Evolutionary conservation across 108 stramenopile species (phyloP).

Genomic region (Ochromonas danica): DNA sequence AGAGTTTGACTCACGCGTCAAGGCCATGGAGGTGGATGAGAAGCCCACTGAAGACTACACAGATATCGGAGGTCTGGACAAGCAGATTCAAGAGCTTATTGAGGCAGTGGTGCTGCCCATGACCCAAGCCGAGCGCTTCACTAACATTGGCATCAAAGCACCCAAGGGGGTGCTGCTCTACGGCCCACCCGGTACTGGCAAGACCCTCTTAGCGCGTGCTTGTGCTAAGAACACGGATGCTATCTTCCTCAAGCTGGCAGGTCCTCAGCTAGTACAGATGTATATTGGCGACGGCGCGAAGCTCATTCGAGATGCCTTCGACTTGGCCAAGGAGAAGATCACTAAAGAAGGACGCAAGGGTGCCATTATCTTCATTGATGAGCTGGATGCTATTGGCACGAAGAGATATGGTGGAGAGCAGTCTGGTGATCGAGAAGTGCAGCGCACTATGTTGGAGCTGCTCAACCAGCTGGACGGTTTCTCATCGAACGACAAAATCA

Average conservation of each 20-base stretch:
- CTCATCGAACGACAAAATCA: constrained; percentile 93
- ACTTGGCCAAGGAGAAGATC: constrained; percentile 90
- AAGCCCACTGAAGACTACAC: constrained; percentile 88
- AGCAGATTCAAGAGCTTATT: constrained; percentile 98
- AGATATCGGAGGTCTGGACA: constrained; percentile 94
- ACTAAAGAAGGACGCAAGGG: constrained; percentile 63
- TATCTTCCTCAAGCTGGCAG: constrained; percentile 96
- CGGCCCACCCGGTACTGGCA: constrained; percentile 98
- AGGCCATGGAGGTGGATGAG: constrained; percentile 88
- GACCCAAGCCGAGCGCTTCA: constrained; percentile 98
- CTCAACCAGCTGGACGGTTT: constrained; percentile 98
- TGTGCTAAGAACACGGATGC: constrained; percentile 99
- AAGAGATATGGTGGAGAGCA: constrained; percentile 98
- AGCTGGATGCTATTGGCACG: constrained; percentile 97
- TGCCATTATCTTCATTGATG: constrained; percentile 96
- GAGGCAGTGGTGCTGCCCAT: constrained; percentile 98
- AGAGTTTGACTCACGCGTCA: constrained; percentile 97
- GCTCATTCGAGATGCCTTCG: constrained; percentile 97
- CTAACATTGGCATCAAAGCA: constrained; percentile 93
- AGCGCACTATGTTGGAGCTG: constrained; percentile 98
- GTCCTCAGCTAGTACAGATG: constrained; percentile 95
- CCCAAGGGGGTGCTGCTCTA: constrained; percentile 84
- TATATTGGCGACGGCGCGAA: constrained; percentile 99
- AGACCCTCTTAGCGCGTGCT: constrained; percentile 95
- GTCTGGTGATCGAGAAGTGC: constrained; percentile 95